A percentile compares a stretch with the other conserved stretches of the same genome.
Conservation (phyloP, 345 rosid genomes). For the Crucihimalaya himalaica region DNA sequence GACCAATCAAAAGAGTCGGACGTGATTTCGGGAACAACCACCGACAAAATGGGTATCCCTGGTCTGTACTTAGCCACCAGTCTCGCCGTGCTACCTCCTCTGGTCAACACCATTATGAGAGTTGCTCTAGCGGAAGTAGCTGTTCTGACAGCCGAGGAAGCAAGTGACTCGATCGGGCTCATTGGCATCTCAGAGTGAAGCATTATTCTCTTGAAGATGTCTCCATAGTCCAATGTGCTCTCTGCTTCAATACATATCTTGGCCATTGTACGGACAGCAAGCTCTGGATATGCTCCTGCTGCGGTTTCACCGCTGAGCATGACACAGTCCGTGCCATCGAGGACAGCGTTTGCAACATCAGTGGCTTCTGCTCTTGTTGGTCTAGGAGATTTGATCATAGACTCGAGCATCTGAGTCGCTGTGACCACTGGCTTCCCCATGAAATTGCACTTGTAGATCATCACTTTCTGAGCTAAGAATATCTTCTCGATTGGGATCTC, state of each 20-base stretch:
- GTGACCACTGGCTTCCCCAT: conserved; percentile 77
- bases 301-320: conserved; percentile 99
- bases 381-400: conserved; percentile 95
- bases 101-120: conserved; percentile 79
- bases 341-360: conserved; percentile 94
- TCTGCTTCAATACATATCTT: conserved; percentile 91
- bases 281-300: conserved; percentile 93
- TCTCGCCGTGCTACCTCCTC: conserved; percentile 93
- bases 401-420: conserved; percentile 91
- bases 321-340: conserved; percentile 90
- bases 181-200: conserved; percentile 80
- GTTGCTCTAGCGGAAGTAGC: conserved; percentile 82
- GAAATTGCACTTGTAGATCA: conserved; percentile 75
- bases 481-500: conserved; percentile 84
- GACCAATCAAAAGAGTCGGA: conserved; percentile 90
- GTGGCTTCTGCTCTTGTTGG: conserved; percentile 99
- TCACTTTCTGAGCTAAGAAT: conserved; percentile 75
- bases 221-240: conserved; percentile 79
- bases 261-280: conserved; percentile 91
- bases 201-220: conserved; percentile 82
- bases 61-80: conserved; percentile 96
- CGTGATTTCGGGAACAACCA: conserved; percentile 83
- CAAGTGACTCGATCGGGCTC: conserved; percentile 89
- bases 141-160: conserved; percentile 86
- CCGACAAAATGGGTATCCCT: conserved; percentile 79